Evolutionary conservation across 2,329 filamentous ascomycete species (phyloP).

Genomic region (Phoma herbarum): DNA sequence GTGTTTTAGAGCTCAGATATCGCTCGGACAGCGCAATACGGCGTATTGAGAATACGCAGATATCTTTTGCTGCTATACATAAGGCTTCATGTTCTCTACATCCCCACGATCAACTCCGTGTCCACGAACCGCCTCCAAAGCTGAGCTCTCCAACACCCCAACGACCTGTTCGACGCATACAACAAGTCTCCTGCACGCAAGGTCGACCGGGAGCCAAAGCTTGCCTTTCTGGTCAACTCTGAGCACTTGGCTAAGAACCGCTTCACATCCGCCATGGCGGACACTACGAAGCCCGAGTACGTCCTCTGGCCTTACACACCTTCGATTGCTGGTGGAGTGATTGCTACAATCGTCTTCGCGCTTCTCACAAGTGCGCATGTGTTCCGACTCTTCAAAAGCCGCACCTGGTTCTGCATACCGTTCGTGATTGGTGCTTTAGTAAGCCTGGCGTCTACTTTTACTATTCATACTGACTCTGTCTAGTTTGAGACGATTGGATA

Average conservation of each 20-base stretch:
- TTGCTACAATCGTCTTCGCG: constrained; percentile 60
- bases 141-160: neutral
- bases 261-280: constrained; percentile 26
- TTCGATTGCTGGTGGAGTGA: constrained; percentile 57
- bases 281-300: constrained; percentile 30
- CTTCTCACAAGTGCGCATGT: constrained; percentile 54
- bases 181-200: neutral
- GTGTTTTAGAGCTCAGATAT: neutral
- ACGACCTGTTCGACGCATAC: neutral
- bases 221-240: neutral
- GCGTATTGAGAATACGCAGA: constrained; percentile 2
- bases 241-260: neutral
- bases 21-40: constrained; percentile 4
- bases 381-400: constrained; percentile 55
- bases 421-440: constrained; percentile 61
- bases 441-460: constrained; percentile 46
- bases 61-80: constrained; percentile 2
- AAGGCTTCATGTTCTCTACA: neutral
- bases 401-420: constrained; percentile 62
- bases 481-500: constrained; percentile 55
- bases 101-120: neutral
- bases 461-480: neutral
- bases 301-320: constrained; percentile 55
- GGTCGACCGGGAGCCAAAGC: neutral
- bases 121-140: neutral